phyloP scores from a whole-genome alignment of 148 eudicot species.

The Cornus controversa region DNA sequence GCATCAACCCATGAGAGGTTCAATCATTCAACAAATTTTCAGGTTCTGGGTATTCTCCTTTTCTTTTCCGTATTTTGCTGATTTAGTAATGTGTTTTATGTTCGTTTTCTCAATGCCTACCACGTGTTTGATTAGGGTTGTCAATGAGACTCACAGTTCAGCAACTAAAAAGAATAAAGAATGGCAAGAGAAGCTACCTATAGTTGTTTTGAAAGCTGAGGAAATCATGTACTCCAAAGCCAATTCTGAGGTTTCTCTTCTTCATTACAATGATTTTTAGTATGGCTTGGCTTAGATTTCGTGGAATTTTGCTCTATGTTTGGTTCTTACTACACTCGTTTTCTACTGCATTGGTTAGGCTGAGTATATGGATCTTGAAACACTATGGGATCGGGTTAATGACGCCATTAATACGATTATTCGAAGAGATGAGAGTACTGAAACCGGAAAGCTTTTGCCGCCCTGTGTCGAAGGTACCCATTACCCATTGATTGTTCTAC shows the following conservation, averaged over 20 bases:
- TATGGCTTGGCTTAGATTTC: constrained; percentile 5
- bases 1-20: constrained; percentile 59
- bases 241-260: constrained; percentile 79
- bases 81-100: not conserved
- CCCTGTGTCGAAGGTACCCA: constrained; percentile 93
- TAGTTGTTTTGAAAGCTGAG: constrained; percentile 85
- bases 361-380: constrained; percentile 72
- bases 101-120: constrained; percentile 25
- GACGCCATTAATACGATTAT: constrained; percentile 90
- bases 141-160: constrained; percentile 57
- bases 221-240: constrained; percentile 98
- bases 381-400: constrained; percentile 86
- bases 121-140: constrained; percentile 69
- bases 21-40: constrained; percentile 48
- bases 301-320: not conserved
- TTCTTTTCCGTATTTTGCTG: not conserved
- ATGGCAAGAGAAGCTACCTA: constrained; percentile 94
- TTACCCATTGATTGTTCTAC: constrained; percentile 6
- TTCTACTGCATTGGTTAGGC: constrained; percentile 47
- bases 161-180: constrained; percentile 77
- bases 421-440: constrained; percentile 76
- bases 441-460: constrained; percentile 74
- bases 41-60: constrained; percentile 23
- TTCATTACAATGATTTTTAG: not conserved
- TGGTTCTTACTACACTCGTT: constrained; percentile 5